Base-by-base conservation (phyloP, 129 eudicot species). In the Centrapalus pauciflorus region DNA sequence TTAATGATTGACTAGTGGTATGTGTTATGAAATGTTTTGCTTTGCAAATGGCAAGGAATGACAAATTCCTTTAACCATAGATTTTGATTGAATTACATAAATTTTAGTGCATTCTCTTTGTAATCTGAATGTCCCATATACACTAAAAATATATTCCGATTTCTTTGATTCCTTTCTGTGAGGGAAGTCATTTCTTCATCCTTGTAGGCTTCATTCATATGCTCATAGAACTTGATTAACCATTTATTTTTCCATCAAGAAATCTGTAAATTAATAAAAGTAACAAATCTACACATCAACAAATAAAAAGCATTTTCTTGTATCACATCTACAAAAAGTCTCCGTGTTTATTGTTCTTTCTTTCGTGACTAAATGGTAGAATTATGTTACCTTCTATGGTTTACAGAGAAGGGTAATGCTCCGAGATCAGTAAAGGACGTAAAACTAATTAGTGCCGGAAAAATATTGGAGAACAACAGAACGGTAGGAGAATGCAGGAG, bases 401-500 rank as follows among this genome's bases (percentile, higher is more conserved):
- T 51, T 61, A 71, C 77, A 87, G 95, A 77, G 60, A 87, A 80
- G 70, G 81, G 74, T 48, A 84, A 81, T 71, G 86, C 82, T 60
- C 95, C 90, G 55, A 77, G 72, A 59, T 79, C 95, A 4, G 82
- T 87, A 30, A 81, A 78, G 63, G 87, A 87, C 50, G 19, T 87
- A 43, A 83, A 87, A 81, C 25, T 87, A 59, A 87, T 83, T 10
- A 80, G 87, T 48, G 85, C 77, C 1, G 95, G 89, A 30, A 78
- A 80, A 79, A 79, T 87, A 75, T 78, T 87, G 69, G 95, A 87
- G 81, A 87, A 83, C 81, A 87, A 64, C 69, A 78, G 57, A 76
- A 87, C 90, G 33, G 83, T 83, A 8, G 95, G 81, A 63, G 95
- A 87, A 25, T 83, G 90, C 77, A 81, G 72, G 67, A 83, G 84